These are phyloP conservation scores for Ampelocalamus luodianensis DNA, from an alignment of 176 grass and related monocot genomes.

Conservation along the genomic window DNA sequence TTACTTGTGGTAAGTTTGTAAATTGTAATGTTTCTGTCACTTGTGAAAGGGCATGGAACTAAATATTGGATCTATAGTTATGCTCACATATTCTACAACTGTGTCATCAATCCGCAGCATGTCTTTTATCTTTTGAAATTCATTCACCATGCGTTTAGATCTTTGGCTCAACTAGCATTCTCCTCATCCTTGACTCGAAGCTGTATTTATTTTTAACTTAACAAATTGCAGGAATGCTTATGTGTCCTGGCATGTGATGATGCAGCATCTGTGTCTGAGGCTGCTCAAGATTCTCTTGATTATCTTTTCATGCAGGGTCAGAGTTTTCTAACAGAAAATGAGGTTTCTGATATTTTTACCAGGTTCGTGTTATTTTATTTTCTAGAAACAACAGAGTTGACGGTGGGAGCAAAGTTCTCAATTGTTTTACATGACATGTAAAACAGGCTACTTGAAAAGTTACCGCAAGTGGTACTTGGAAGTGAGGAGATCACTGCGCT, in stretches of 20 bases:
- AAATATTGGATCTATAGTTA: slow-evolving; percentile 11
- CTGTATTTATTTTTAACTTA: slow-evolving; percentile 47
- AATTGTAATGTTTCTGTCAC: slow-evolving; percentile 20
- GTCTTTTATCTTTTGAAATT: slow-evolving; percentile 36
- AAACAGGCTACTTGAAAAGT: slow-evolving; percentile 71
- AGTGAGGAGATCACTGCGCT: slow-evolving; percentile 75
- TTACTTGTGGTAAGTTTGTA: slow-evolving; percentile 74
- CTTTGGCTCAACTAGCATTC: slow-evolving; percentile 7
- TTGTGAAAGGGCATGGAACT: not conserved
- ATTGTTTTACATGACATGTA: slow-evolving; percentile 53
- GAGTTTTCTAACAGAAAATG: slow-evolving; percentile 69
- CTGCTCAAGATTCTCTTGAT: slow-evolving; percentile 71
- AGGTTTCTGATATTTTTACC: slow-evolving; percentile 84
- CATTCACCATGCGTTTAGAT: slow-evolving; percentile 2
- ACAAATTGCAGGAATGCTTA: slow-evolving; percentile 81
- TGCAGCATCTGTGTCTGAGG: slow-evolving; percentile 66
- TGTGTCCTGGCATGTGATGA: slow-evolving; percentile 82
- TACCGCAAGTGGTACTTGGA: slow-evolving; percentile 81
- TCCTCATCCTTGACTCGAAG: slow-evolving; percentile 6
- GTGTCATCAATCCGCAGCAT: slow-evolving; percentile 3
- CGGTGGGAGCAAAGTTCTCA: slow-evolving; percentile 37
- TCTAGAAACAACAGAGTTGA: slow-evolving; percentile 46
- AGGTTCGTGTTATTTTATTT: slow-evolving; percentile 62
- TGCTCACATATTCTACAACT: slow-evolving; percentile 31
- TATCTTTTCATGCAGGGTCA: slow-evolving; percentile 66